A percentile compares a stretch with the other conserved stretches of the same genome.
These are phyloP conservation scores for Aciculoconidium aculeatum DNA, from an alignment of 805 yeast genomes.

Conservation along the genomic window DNA sequence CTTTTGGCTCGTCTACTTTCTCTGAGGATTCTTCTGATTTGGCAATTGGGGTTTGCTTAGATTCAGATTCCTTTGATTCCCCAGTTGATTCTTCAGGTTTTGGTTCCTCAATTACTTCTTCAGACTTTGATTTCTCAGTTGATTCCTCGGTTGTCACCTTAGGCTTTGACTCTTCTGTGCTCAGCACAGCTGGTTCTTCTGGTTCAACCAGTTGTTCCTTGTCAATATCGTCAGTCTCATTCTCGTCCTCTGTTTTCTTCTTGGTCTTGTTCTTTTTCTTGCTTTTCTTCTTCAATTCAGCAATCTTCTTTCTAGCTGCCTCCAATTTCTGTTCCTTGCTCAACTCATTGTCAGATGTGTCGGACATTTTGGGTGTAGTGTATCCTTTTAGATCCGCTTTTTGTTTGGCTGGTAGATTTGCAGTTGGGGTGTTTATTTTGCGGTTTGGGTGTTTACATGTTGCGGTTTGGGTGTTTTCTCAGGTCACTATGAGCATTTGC, in stretches of 20 bases:
- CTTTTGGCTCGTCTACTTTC: conserved; percentile 9
- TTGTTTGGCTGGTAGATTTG: background rate
- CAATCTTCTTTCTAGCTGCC: conserved; percentile 69
- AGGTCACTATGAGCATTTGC: too few relatives aligned
- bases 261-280: conserved; percentile 50
- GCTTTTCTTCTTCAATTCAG: conserved; percentile 56
- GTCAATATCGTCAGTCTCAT: conserved; percentile 8
- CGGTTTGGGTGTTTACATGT: too few relatives aligned
- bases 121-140: background rate
- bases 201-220: conserved; percentile 8
- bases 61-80: conserved; percentile 2
- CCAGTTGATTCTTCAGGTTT: conserved; percentile 5
- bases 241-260: conserved; percentile 31
- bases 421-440: too few relatives aligned
- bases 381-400: background rate
- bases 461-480: too few relatives aligned
- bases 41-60: background rate
- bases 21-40: background rate
- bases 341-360: conserved; percentile 17
- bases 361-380: conserved; percentile 5
- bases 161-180: conserved; percentile 1
- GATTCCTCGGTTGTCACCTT: background rate
- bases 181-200: conserved; percentile 2
- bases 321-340: conserved; percentile 59
- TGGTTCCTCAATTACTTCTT: conserved; percentile 3